phyloP scores from a whole-genome alignment of 1,139 yeast genomes.

The Spathaspora sp. region DNA sequence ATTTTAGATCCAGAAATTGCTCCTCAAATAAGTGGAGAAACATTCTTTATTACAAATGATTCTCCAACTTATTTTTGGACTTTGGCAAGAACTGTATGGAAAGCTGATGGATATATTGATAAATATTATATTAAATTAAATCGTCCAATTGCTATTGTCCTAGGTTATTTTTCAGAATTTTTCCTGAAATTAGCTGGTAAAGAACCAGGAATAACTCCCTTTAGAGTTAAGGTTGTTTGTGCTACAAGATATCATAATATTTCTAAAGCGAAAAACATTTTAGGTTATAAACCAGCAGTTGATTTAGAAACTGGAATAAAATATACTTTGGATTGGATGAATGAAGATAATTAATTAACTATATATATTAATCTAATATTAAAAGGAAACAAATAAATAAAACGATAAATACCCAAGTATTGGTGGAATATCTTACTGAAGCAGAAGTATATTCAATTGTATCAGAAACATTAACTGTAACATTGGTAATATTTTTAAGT shows the following conservation, averaged over 20 bases:
- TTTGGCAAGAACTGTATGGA: conserved; percentile 94
- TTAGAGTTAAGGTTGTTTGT: conserved; percentile 88
- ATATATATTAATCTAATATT: conserved; percentile 2
- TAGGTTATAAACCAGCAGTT: conserved; percentile 83
- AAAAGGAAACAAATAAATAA: conserved; percentile 4
- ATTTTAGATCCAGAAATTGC: conserved; percentile 48
- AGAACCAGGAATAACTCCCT: conserved; percentile 95
- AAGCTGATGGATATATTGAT: conserved; percentile 86
- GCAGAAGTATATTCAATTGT: not conserved
- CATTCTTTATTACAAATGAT: conserved; percentile 90
- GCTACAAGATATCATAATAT: conserved; percentile 96
- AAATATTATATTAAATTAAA: conserved; percentile 65
- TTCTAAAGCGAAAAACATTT: conserved; percentile 71
- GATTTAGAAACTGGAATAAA: conserved; percentile 80
- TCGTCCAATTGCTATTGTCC: conserved; percentile 69
- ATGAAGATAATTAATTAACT: conserved; percentile 50
- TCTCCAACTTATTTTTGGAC: conserved; percentile 97
- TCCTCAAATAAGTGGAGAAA: conserved; percentile 69
- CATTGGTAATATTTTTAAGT: not conserved
- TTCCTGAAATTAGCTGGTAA: conserved; percentile 69
- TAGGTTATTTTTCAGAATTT: conserved; percentile 79
- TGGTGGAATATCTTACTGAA: not conserved
- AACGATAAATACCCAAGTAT: not conserved
- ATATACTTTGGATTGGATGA: conserved; percentile 84
- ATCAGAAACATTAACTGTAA: not conserved